Evolutionary conservation across 2,329 filamentous ascomycete genomes (phyloP), one percentile per base, ranked within the genome.

Genomic region (Aspergillus sp.): DNA sequence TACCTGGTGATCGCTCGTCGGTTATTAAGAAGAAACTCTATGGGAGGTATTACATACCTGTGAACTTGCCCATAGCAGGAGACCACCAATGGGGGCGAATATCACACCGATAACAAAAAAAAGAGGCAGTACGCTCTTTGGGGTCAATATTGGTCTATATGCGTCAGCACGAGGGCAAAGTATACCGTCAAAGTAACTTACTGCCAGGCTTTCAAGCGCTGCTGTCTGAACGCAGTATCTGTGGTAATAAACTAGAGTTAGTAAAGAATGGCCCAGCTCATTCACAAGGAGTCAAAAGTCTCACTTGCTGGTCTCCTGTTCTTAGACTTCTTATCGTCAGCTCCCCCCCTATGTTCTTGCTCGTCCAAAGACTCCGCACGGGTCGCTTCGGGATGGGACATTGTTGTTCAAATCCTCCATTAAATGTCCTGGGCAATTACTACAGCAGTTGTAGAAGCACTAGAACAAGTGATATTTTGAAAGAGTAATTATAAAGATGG

Each of bases 171-270:
- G 42, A 58, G 27, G 21, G 13, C 25, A 17, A 36, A 27, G 25
- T 30, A 25, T 27, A 25, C 13, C 30, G 17, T 23, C 19, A 15
- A 32, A 21, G 25, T 44, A 56, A 57, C 86, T 79, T 83, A 96
- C 90, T 99, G 95, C 95, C 95, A 99, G 81, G 95, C 95, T 81
- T 98, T 97, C 77, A 99, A 81, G 74, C 95, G 88, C 79, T 99
- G 95, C 76, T 99, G 95, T 70, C 95, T 87, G 76, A 98, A 99
- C 10, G 95, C 95, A 61, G 94, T 98, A 81, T 98, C 92, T 96
- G 72, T 58, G 10, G 13, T 54, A 1, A 47, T 8, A 6, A 50
- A 62, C 65, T 48, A 63, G 62, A 47, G n/a, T 32, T 49, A 42
- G 52, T 54, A 54, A 52, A 51, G 56, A 27, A 52, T 15, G 13